These are phyloP conservation scores for Arthroderma sp. DNA, from an alignment of 2,329 filamentous ascomycete genomes.

Conservation along the genomic window DNA sequence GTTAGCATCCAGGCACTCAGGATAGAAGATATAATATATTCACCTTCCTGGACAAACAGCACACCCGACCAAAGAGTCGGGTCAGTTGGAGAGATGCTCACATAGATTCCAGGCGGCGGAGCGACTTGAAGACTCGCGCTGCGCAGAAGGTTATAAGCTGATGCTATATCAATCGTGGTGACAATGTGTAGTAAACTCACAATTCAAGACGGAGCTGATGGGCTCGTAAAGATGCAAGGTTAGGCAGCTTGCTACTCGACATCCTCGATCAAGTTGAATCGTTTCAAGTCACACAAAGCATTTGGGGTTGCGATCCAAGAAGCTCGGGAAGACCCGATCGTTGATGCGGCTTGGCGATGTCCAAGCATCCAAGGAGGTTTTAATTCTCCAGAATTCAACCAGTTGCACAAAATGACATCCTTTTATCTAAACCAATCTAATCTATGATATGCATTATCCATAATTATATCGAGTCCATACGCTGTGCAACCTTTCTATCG, in stretches of 20 bases:
- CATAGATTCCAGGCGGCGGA: conserved; percentile 74
- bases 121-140: conserved; percentile 70
- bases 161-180: background rate
- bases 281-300: too few relatives aligned
- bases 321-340: too few relatives aligned
- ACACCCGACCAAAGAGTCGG: conserved; percentile 79
- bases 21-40: conserved; percentile 5
- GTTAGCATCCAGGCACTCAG: conserved; percentile 4
- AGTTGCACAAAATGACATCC: too few relatives aligned
- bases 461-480: too few relatives aligned
- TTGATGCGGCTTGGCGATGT: too few relatives aligned
- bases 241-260: conserved; percentile 25
- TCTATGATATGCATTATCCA: too few relatives aligned
- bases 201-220: conserved; percentile 74
- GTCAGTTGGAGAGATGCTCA: conserved; percentile 70
- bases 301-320: too few relatives aligned
- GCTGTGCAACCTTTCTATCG: background rate
- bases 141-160: conserved; percentile 5
- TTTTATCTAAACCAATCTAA: too few relatives aligned
- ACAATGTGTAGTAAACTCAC: conserved; percentile 37
- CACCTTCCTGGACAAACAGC: conserved; percentile 80
- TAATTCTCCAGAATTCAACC: too few relatives aligned
- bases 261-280: conserved; percentile 10
- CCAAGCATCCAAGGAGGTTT: too few relatives aligned
- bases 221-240: conserved; percentile 45